Percentiles rank a stretch among this genome's conserved stretches.
phyloP scores from a whole-genome alignment of 257 asterid genomes.

The Cruciata laevipes region DNA sequence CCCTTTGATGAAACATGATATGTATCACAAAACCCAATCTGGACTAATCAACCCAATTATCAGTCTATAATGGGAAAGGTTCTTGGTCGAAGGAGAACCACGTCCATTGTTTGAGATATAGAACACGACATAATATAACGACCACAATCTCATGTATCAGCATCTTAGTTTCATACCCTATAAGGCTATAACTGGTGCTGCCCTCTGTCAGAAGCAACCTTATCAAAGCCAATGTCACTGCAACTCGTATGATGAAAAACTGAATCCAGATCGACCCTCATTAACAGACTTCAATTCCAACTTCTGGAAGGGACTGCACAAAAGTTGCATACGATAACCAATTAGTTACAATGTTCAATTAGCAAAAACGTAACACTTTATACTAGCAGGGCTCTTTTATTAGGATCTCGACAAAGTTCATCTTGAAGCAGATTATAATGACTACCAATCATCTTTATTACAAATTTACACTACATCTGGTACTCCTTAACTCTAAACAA shows the following conservation, averaged over 20 bases:
- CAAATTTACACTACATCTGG: background rate
- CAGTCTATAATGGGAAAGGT: too few species aligned
- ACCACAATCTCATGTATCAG: background rate
- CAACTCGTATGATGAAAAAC: slow-evolving; percentile 83
- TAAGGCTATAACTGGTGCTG: too few species aligned
- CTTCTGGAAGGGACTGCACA: slow-evolving; percentile 91
- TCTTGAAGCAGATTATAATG: background rate
- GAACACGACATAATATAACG: background rate
- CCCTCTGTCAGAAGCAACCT: background rate
- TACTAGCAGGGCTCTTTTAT: too few species aligned
- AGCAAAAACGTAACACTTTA: background rate
- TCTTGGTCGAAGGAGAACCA: background rate
- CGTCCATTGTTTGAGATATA: background rate
- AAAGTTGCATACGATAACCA: slow-evolving; percentile 12
- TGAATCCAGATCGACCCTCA: slow-evolving; percentile 79
- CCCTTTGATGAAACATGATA: too few species aligned
- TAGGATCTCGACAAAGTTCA: background rate
- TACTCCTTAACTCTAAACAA: background rate
- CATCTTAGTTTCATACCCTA: background rate
- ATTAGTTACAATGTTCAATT: slow-evolving; percentile 4
- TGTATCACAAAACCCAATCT: too few species aligned
- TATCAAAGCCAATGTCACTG: slow-evolving; percentile 29
- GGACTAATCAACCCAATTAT: too few species aligned
- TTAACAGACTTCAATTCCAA: slow-evolving; percentile 74
- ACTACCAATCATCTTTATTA: background rate